phyloP scores from a whole-genome alignment of 306 rosid genomes.

The Aeschynomene evenia region DNA sequence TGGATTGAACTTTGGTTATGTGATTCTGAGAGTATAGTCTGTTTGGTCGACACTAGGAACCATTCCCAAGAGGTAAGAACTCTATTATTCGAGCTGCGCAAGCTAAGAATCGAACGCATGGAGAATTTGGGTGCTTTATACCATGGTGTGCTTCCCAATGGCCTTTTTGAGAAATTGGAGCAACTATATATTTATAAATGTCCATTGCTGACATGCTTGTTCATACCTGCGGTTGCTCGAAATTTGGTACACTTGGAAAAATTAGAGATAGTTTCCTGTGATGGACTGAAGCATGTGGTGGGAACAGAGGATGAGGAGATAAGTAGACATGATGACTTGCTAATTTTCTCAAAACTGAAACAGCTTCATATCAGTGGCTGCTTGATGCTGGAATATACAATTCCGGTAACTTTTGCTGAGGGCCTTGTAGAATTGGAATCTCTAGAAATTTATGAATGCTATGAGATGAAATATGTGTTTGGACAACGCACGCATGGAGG shows the following conservation, averaged over 20 bases:
- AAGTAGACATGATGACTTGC: neutral
- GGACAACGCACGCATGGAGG: neutral
- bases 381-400: neutral
- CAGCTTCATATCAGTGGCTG: neutral
- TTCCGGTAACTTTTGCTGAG: conserved; percentile 21
- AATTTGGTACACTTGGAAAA: neutral
- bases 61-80: neutral
- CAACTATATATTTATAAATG: neutral
- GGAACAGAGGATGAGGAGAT: neutral
- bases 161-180: conserved; percentile 6
- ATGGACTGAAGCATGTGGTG: neutral
- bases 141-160: neutral
- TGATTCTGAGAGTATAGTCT: neutral
- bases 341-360: conserved; percentile 27
- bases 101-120: neutral
- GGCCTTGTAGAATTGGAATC: conserved; percentile 22
- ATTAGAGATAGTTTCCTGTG: rapidly evolving
- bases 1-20: neutral
- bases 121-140: neutral
- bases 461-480: conserved; percentile 17
- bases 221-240: conserved; percentile 6
- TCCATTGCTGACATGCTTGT: neutral
- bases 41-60: neutral
- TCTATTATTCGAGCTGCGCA: conserved; percentile 16
- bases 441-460: neutral